A percentile compares a stretch with the other conserved stretches of the same genome.
Conservation (phyloP, 2,329 filamentous ascomycete genomes). For the Capronia epimyces region DNA sequence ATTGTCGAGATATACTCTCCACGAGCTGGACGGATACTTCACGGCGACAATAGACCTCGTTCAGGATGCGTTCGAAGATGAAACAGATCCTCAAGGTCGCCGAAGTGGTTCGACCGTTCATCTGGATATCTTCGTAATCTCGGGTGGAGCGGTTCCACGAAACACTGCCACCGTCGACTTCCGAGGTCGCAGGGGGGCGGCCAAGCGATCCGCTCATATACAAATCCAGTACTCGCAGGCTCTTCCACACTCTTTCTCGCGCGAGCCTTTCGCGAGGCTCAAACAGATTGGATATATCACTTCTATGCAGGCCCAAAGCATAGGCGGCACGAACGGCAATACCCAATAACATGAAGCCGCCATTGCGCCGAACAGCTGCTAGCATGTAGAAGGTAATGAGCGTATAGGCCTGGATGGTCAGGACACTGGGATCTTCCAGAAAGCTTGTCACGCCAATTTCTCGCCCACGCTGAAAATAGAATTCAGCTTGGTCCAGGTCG, state of each 20-base stretch:
- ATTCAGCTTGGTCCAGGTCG: conserved; percentile 40
- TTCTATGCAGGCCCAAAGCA: conserved; percentile 49
- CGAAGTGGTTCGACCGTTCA: conserved; percentile 36
- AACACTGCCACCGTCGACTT: conserved; percentile 39
- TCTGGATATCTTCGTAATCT: conserved; percentile 39
- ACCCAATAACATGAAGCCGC: conserved; percentile 49
- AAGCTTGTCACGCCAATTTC: conserved; percentile 44
- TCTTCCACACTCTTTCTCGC: conserved; percentile 50
- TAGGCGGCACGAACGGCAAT: conserved; percentile 50
- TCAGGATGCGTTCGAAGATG: conserved; percentile 41
- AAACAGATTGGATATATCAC: conserved; percentile 49
- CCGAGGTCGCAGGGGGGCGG: conserved; percentile 50
- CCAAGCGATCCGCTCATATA: conserved; percentile 49
- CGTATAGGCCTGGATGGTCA: conserved; percentile 49
- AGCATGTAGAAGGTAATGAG: conserved; percentile 51
- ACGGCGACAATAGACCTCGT: conserved; percentile 41
- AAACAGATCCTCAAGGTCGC: conserved; percentile 44
- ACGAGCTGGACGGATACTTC: conserved; percentile 41
- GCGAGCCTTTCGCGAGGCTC: conserved; percentile 39
- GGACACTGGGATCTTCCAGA: conserved; percentile 46
- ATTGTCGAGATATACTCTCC: conserved; percentile 40
- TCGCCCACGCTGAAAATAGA: conserved; percentile 45
- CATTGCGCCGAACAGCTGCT: conserved; percentile 48
- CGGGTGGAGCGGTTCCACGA: conserved; percentile 26
- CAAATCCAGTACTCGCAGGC: conserved; percentile 48